Percentiles rank a stretch among this genome's conserved stretches.
These are phyloP conservation scores for Mycena rebaudengoi DNA, from an alignment of 768 basidiomycete genomes.

Conservation along the genomic window DNA sequence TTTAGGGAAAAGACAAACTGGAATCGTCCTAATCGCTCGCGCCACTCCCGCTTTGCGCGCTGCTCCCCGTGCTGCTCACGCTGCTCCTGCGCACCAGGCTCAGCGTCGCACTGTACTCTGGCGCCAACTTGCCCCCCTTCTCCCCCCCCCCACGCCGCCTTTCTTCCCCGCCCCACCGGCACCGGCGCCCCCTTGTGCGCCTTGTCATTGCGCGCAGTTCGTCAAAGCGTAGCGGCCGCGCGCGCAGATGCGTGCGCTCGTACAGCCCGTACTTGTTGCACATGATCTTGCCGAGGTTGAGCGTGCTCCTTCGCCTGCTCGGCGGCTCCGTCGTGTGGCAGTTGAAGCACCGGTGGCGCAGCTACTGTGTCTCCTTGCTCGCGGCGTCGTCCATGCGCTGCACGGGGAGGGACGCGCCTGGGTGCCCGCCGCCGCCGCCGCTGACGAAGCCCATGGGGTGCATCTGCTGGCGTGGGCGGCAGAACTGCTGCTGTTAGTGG, in stretches of 20 bases:
- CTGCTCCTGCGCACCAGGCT: too few species aligned
- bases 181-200: constrained; percentile 68
- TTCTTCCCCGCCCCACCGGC: constrained; percentile 46
- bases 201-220: constrained; percentile 85
- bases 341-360: constrained; percentile 86
- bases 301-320: constrained; percentile 86
- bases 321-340: constrained; percentile 93
- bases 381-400: constrained; percentile 92
- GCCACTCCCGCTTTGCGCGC: constrained; percentile 64
- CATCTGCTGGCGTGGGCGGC: too few species aligned
- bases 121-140: too few species aligned
- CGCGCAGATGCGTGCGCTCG: constrained; percentile 85
- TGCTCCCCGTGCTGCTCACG: too few species aligned
- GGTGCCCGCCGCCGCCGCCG: too few species aligned
- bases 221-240: constrained; percentile 84
- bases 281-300: constrained; percentile 90
- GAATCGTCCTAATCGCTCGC: constrained; percentile 85
- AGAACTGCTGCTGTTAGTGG: too few species aligned
- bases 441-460: too few species aligned
- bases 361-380: constrained; percentile 89
- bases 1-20: constrained; percentile 54
- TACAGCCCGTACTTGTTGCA: constrained; percentile 94
- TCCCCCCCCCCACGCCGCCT: too few species aligned
- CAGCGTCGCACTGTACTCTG: too few species aligned
- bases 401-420: too few species aligned